These are phyloP conservation scores for Curvularia sp. DNA, from an alignment of 2,329 filamentous ascomycete species.

Conservation along the genomic window DNA sequence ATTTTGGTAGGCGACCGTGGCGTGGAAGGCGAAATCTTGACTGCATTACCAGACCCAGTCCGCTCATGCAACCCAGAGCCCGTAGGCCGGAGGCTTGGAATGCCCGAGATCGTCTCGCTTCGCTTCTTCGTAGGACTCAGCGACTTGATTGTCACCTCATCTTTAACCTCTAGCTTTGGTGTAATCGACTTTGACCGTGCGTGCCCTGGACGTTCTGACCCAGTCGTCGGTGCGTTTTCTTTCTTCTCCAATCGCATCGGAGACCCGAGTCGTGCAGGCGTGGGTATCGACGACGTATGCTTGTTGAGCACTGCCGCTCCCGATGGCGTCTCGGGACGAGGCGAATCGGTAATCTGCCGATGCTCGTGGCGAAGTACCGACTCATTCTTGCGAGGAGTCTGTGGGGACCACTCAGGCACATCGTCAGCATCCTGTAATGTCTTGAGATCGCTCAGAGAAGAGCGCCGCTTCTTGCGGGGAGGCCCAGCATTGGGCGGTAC, in stretches of 20 bases:
- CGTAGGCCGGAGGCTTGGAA: conserved; percentile 58
- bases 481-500: conserved; percentile 50
- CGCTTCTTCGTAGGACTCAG: conserved; percentile 55
- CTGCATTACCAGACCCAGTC: conserved; percentile 58
- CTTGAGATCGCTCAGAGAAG: conserved; percentile 87
- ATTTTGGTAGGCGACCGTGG: conserved; percentile 43
- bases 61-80: conserved; percentile 59
- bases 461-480: conserved; percentile 77
- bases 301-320: conserved; percentile 44
- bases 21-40: conserved; percentile 64
- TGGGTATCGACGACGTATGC: conserved; percentile 50
- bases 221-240: conserved; percentile 51
- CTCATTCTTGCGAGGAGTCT: conserved; percentile 46
- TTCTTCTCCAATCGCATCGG: conserved; percentile 52
- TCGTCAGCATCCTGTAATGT: conserved; percentile 67
- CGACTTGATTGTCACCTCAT: conserved; percentile 50
- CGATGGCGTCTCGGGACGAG: conserved; percentile 43
- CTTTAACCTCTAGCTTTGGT: conserved; percentile 31
- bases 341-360: conserved; percentile 40
- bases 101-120: conserved; percentile 56
- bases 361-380: conserved; percentile 30
- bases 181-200: conserved; percentile 35
- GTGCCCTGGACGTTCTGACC: conserved; percentile 33
- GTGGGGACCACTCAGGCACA: conserved; percentile 49
- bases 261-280: conserved; percentile 53